These are phyloP conservation scores for Apocynum venetum DNA, from an alignment of 257 asterid species.

Conservation along the genomic window DNA sequence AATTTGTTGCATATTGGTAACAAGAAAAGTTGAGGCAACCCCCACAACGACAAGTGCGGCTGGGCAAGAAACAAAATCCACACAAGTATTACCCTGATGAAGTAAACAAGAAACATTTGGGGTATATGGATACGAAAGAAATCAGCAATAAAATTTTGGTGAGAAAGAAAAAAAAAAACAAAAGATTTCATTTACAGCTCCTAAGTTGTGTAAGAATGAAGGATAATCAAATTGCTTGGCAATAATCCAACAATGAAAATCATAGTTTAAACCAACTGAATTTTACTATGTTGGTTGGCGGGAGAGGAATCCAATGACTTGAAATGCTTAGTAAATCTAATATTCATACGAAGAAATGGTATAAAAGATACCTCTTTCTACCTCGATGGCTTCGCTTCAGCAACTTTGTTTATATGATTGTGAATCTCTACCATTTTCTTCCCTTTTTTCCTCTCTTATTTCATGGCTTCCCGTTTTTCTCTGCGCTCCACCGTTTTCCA, in stretches of 20 bases:
- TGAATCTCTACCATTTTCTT: constrained; percentile 17
- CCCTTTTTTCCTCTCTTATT: constrained; percentile 20
- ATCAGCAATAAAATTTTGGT: background rate
- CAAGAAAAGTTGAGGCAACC: background rate
- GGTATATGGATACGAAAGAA: background rate
- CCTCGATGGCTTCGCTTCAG: constrained; percentile 59
- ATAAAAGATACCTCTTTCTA: constrained; percentile 1
- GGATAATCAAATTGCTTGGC: background rate
- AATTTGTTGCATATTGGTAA: background rate
- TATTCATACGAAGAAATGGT: background rate
- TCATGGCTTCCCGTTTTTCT: constrained; percentile 48
- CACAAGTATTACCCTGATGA: background rate
- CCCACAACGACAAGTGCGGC: background rate
- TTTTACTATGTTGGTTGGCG: constrained; percentile 16
- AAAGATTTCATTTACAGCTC: background rate
- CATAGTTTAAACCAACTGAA: constrained; percentile 1
- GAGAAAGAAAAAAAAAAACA: background rate
- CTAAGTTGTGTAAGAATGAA: background rate
- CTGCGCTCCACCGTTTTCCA: constrained; percentile 36
- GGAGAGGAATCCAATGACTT: constrained; percentile 44
- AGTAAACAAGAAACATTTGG: background rate
- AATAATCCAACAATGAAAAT: background rate
- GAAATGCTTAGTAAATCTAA: background rate
- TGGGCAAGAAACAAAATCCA: background rate
- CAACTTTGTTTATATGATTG: constrained; percentile 16